Evolutionary conservation across 768 basidiomycete genomes (phyloP), one percentile per base, ranked within the genome.

Genomic region (Lentinus tigrinus): DNA sequence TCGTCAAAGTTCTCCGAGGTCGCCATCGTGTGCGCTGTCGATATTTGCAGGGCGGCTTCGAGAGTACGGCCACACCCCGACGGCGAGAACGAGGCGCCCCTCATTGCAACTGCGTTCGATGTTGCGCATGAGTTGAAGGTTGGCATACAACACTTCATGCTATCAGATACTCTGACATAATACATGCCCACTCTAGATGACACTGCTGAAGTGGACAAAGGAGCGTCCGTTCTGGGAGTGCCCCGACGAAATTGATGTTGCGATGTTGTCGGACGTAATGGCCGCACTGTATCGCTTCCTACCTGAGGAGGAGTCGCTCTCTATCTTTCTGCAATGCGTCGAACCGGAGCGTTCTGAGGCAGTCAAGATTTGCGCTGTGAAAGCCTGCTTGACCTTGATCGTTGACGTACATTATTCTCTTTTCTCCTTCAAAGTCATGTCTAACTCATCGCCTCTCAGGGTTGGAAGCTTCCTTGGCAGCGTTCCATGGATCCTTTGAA

Each of bases 41-140:
- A 95, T 66, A 75, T 93, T 34, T 89, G 91, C 69, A 81, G 86
- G 50, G 89, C 86, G 2, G 91, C 88, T 23, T 72, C 81, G 74
- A 66, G 78, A 75, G 68, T 78, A 74, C 28, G 69, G 17, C 68
- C 69, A 47, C 17, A 57, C 7, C 67, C 67, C 28, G 67, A 67
- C 0, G 64, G 52, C 1, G 78, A 80, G 14, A 81, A 79, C 19
- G 90, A 93, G 10, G 66, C 81, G 16, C 83, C 90, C 4, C 66
- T 94, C 26, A 79, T 84, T 17, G 72, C 83, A 16, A 74, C 93
- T 28, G 89, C 89, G 0, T 72, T 75, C 28, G 93, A 95, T 65
- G 73, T 91, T 9, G 89, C 88, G 0, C 85, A 88, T 62, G 93
- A 95, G 56, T 78, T 95, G 60, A 89, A 87, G 81, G 93, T 89